phyloP scores from a whole-genome alignment of 176 grass and related monocot species.

The Miscanthus lutarioriparius region DNA sequence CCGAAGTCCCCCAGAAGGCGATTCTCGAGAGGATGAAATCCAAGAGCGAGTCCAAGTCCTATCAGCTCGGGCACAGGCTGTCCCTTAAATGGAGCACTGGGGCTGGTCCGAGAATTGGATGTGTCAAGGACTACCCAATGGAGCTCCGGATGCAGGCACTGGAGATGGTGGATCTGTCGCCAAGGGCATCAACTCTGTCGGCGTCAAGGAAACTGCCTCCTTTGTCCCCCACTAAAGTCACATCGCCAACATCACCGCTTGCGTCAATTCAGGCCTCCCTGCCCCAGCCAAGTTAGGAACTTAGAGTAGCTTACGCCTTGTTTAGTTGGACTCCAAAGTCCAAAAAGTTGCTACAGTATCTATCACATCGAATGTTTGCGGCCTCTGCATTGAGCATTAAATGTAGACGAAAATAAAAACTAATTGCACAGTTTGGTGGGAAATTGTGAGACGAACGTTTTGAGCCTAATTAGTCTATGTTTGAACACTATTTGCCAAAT shows the following conservation, averaged over 20 bases:
- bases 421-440: too few species aligned
- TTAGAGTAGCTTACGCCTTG: background rate
- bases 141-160: constrained; percentile 77
- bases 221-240: constrained; percentile 22
- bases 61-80: constrained; percentile 75
- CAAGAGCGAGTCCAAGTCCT: constrained; percentile 68
- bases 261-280: constrained; percentile 22
- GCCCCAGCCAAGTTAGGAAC: constrained; percentile 39
- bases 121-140: constrained; percentile 79
- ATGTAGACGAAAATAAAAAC: too few species aligned
- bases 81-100: constrained; percentile 90
- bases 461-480: too few species aligned
- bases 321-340: too few species aligned
- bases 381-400: too few species aligned
- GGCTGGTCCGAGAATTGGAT: constrained; percentile 84
- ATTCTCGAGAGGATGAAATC: constrained; percentile 83
- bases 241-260: constrained; percentile 7
- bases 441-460: too few species aligned
- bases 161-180: constrained; percentile 78
- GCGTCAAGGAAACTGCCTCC: constrained; percentile 26
- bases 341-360: too few species aligned
- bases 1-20: constrained; percentile 46
- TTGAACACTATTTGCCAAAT: too few species aligned
- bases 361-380: too few species aligned
- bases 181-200: constrained; percentile 38